These are phyloP conservation scores for Papiliotrema flavescens DNA, from an alignment of 1,284 basidiomycete genomes.

Conservation along the genomic window DNA sequence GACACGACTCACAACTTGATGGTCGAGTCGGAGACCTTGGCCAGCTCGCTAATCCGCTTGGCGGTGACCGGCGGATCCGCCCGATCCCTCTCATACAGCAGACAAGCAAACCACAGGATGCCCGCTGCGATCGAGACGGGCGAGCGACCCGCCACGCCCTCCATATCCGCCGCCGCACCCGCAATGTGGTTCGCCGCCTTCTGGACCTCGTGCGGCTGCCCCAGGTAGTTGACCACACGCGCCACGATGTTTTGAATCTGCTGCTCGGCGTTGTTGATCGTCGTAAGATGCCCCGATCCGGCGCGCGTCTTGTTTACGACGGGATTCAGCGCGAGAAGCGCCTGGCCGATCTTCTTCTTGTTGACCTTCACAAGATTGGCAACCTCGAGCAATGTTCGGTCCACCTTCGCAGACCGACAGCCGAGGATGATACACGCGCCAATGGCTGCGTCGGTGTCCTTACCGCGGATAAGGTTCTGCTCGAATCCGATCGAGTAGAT, in stretches of 20 bases:
- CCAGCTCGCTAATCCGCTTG: slow-evolving; percentile 87
- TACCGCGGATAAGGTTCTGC: slow-evolving; percentile 83
- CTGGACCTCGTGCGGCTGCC: slow-evolving; percentile 34
- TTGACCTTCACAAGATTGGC: slow-evolving; percentile 87
- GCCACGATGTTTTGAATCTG: slow-evolving; percentile 79
- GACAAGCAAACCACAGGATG: slow-evolving; percentile 88
- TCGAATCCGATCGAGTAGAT: slow-evolving; percentile 95
- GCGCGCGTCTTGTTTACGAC: slow-evolving; percentile 19
- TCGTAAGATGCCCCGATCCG: slow-evolving; percentile 11
- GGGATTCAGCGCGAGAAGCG: slow-evolving; percentile 62
- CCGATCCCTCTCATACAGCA: slow-evolving; percentile 59
- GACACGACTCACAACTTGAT: slow-evolving; percentile 64
- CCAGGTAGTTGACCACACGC: slow-evolving; percentile 84
- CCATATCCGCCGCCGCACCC: slow-evolving; percentile 70
- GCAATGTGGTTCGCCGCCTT: slow-evolving; percentile 80
- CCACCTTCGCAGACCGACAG: slow-evolving; percentile 88
- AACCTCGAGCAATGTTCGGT: slow-evolving; percentile 93
- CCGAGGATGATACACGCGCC: slow-evolving; percentile 98
- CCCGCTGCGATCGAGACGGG: slow-evolving; percentile 95
- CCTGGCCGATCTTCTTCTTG: slow-evolving; percentile 70
- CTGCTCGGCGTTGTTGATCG: slow-evolving; percentile 50
- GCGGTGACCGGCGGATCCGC: slow-evolving; percentile 58
- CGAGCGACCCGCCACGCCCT: slow-evolving; percentile 86
- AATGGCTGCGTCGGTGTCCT: slow-evolving; percentile 82
- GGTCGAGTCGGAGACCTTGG: slow-evolving; percentile 94